phyloP scores from a whole-genome alignment of 148 eudicot genomes.

The Rhododendron griersonianum region DNA sequence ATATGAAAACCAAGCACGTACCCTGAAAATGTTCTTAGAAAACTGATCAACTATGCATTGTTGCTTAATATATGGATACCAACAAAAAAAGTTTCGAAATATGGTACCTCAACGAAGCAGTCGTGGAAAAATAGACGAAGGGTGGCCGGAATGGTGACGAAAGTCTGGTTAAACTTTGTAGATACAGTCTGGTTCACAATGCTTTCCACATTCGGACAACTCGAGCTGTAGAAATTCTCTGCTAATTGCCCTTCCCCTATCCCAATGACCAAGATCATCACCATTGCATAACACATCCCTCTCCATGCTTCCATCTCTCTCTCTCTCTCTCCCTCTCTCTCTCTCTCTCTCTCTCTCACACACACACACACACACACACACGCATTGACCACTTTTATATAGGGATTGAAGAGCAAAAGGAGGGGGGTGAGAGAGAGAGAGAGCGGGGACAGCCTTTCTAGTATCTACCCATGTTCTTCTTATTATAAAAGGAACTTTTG shows the following conservation, averaged over 20 bases:
- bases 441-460: not conserved
- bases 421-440: not conserved
- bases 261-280: slow-evolving; percentile 16
- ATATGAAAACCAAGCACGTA: not conserved
- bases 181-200: slow-evolving; percentile 42
- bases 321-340: not conserved
- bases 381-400: not conserved
- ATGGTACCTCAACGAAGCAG: slow-evolving; percentile 60
- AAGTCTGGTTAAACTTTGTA: slow-evolving; percentile 44
- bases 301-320: slow-evolving; percentile 26
- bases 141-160: slow-evolving; percentile 58
- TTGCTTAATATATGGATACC: not conserved
- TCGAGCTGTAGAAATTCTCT: slow-evolving; percentile 38
- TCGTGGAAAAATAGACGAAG: slow-evolving; percentile 76
- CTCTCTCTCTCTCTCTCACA: not conserved
- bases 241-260: slow-evolving; percentile 34
- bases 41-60: not conserved
- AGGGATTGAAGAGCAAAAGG: not conserved
- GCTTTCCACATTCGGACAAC: slow-evolving; percentile 57
- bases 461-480: not conserved
- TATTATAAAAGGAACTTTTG: not conserved
- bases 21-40: not conserved
- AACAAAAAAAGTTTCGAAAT: not conserved
- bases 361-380: no score
- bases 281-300: slow-evolving; percentile 14